Conservation (phyloP, 1,139 yeast genomes). For the Diutina neorugosa region DNA sequence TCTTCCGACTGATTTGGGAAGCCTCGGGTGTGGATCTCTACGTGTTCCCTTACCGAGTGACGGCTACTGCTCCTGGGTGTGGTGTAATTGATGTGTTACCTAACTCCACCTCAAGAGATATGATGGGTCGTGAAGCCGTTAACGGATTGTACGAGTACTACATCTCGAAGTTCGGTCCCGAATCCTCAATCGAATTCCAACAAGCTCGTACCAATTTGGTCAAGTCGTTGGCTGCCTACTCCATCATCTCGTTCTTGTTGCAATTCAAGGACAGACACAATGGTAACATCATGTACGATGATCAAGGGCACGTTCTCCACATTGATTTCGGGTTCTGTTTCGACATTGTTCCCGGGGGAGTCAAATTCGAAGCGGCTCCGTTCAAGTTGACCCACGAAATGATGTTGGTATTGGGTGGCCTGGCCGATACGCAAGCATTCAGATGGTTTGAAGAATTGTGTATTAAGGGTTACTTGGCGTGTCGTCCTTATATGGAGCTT, state of each 20-base stretch:
- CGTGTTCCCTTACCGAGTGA: conserved; percentile 89
- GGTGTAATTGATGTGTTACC: conserved; percentile 98
- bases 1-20: conserved; percentile 85
- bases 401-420: conserved; percentile 93
- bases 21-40: conserved; percentile 79
- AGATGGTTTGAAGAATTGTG: conserved; percentile 92
- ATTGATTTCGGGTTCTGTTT: conserved; percentile 98
- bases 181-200: conserved; percentile 80
- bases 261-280: conserved; percentile 98
- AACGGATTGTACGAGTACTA: conserved; percentile 93
- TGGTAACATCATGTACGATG: conserved; percentile 98
- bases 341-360: conserved; percentile 98
- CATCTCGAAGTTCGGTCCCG: conserved; percentile 87
- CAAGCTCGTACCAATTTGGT: conserved; percentile 86
- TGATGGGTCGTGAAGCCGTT: conserved; percentile 98
- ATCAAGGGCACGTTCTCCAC: conserved; percentile 86
- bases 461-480: conserved; percentile 82
- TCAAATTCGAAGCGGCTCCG: conserved; percentile 93
- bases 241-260: conserved; percentile 80
- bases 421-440: conserved; percentile 73
- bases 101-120: conserved; percentile 87
- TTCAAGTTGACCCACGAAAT: conserved; percentile 93
- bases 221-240: conserved; percentile 90
- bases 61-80: conserved; percentile 98
- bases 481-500: conserved; percentile 81